These are phyloP conservation scores for Fusarium albosuccineum DNA, from an alignment of 2,329 filamentous ascomycete species.

Conservation along the genomic window DNA sequence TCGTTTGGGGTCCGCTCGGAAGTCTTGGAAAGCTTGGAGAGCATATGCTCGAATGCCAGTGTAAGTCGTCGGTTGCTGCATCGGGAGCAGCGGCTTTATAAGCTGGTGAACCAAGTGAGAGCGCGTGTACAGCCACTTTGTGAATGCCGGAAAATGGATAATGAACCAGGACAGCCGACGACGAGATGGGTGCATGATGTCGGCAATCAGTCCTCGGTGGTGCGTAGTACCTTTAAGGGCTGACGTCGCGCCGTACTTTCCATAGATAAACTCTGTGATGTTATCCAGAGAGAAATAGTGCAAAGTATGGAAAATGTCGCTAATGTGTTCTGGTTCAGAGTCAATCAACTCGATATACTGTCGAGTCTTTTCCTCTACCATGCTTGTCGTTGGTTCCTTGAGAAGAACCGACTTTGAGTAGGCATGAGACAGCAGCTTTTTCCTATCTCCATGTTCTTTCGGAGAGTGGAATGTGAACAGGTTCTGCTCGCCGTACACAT, in stretches of 20 bases:
- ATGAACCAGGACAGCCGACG: slow-evolving; percentile 35
- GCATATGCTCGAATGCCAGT: slow-evolving; percentile 32
- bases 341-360: slow-evolving; percentile 29
- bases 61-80: slow-evolving; percentile 38
- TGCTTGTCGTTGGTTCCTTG: slow-evolving; percentile 15
- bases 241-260: slow-evolving; percentile 30
- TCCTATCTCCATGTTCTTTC: slow-evolving; percentile 61
- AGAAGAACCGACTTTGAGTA: slow-evolving; percentile 64
- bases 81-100: slow-evolving; percentile 25
- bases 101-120: slow-evolving; percentile 2
- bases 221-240: slow-evolving; percentile 25
- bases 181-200: slow-evolving; percentile 36
- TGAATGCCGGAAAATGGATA: slow-evolving; percentile 18
- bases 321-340: slow-evolving; percentile 18
- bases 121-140: slow-evolving; percentile 35
- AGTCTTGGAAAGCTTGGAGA: slow-evolving; percentile 23
- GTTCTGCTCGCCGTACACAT: slow-evolving; percentile 64
- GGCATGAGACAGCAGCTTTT: slow-evolving; percentile 64
- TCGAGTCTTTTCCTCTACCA: slow-evolving; percentile 37
- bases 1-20: slow-evolving; percentile 1
- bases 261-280: slow-evolving; percentile 32
- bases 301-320: slow-evolving; percentile 35
- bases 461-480: slow-evolving; percentile 63
- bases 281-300: slow-evolving; percentile 38
- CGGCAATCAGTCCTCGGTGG: slow-evolving; percentile 23